phyloP scores from a whole-genome alignment of 306 rosid species.

The Herpetospermum pedunculosum region DNA sequence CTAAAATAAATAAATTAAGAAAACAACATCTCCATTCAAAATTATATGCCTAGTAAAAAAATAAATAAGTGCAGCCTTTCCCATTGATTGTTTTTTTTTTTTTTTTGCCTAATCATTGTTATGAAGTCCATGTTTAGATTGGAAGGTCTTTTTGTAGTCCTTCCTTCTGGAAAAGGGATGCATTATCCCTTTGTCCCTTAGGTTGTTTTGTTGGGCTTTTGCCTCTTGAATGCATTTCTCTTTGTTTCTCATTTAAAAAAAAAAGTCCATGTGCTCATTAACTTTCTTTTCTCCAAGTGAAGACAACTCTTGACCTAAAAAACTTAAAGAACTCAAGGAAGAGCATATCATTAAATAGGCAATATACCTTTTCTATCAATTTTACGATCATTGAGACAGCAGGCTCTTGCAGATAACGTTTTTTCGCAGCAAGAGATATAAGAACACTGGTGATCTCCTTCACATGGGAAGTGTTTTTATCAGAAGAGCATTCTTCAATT shows the following conservation, averaged over 20 bases:
- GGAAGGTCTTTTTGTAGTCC: too few relatives aligned
- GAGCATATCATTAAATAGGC: not conserved
- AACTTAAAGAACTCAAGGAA: not conserved
- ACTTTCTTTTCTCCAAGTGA: not conserved
- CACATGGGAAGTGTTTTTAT: constrained; percentile 37
- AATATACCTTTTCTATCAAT: constrained; percentile 59
- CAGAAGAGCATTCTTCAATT: constrained; percentile 36
- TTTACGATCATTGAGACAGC: constrained; percentile 60
- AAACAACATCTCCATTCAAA: not conserved
- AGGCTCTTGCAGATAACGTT: constrained; percentile 93
- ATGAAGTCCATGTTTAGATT: not conserved
- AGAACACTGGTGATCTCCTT: constrained; percentile 49
- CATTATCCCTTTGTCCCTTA: too few relatives aligned
- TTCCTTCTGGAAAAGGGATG: too few relatives aligned
- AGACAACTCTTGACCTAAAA: not conserved
- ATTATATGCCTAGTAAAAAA: not conserved
- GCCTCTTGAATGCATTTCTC: too few relatives aligned
- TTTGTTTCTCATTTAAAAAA: too few relatives aligned
- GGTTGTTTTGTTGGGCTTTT: too few relatives aligned
- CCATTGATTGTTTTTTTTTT: too few relatives aligned
- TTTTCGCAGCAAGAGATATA: constrained; percentile 58
- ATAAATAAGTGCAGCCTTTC: not conserved
- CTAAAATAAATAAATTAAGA: not conserved
- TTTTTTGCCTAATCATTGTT: not conserved
- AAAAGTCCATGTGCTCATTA: not conserved